Evolutionary conservation across 352 stramenopile species (phyloP).

Genomic region (Heterotrichella gracilis): DNA sequence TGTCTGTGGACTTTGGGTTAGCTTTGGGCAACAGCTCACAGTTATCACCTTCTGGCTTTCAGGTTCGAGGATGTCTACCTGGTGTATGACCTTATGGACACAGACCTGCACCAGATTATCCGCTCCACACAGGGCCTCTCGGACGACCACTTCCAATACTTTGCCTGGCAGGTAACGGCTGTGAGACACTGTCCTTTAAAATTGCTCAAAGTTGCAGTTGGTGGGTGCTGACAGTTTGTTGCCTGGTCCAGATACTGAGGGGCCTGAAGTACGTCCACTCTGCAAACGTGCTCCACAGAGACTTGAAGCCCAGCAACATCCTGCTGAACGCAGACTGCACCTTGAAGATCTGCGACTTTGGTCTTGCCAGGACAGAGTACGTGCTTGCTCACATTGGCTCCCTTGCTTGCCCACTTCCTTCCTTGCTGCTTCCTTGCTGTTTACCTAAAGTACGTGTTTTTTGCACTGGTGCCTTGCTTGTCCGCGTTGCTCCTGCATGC

Average conservation of each 20-base stretch:
- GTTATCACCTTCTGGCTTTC: not conserved
- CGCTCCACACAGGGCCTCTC: conserved; percentile 55
- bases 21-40: conserved; percentile 1
- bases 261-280: conserved; percentile 61
- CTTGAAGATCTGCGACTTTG: conserved; percentile 57
- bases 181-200: conserved; percentile 32
- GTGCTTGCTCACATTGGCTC: conserved; percentile 18
- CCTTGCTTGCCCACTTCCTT: not conserved
- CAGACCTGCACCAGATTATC: conserved; percentile 81
- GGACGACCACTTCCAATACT: conserved; percentile 61
- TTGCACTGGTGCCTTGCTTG: not conserved
- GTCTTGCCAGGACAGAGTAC: conserved; percentile 38
- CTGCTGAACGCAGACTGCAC: conserved; percentile 62
- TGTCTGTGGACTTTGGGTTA: not conserved
- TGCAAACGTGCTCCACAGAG: conserved; percentile 60
- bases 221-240: not conserved
- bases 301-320: conserved; percentile 86
- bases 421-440: conserved; percentile 12
- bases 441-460: not conserved
- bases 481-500: not conserved
- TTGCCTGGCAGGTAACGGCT: conserved; percentile 62
- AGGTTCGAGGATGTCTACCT: conserved; percentile 91
- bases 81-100: conserved; percentile 85
- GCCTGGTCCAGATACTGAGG: conserved; percentile 15
- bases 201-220: conserved; percentile 73